These are phyloP conservation scores for Royoungia palumana DNA, from an alignment of 768 basidiomycete species.

Conservation along the genomic window DNA sequence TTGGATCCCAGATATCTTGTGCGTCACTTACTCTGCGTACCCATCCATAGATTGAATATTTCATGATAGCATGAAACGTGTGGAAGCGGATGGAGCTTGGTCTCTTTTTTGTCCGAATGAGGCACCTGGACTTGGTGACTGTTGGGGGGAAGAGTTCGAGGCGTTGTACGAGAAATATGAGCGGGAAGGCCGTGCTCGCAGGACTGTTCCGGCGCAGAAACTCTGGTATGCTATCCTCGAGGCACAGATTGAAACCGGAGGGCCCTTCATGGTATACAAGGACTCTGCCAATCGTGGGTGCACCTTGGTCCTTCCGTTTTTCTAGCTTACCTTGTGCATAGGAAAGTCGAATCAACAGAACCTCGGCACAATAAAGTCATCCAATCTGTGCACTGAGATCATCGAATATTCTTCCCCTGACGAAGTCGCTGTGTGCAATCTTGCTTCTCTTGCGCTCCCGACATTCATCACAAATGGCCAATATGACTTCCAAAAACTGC, in stretches of 20 bases:
- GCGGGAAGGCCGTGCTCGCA: constrained; percentile 80
- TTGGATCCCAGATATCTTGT: constrained; percentile 98
- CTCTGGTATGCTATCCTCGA: constrained; percentile 98
- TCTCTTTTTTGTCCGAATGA: constrained; percentile 98
- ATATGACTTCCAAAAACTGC: constrained; percentile 94
- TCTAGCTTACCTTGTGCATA: constrained; percentile 28
- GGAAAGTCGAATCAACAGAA: constrained; percentile 99
- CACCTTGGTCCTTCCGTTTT: not conserved
- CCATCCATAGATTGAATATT: not conserved
- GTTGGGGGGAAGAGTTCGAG: constrained; percentile 88
- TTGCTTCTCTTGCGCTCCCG: constrained; percentile 94
- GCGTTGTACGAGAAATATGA: constrained; percentile 84
- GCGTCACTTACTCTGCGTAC: constrained; percentile 25
- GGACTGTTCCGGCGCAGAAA: constrained; percentile 90
- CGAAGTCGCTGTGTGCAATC: constrained; percentile 97
- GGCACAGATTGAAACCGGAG: constrained; percentile 96
- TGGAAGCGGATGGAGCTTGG: constrained; percentile 88
- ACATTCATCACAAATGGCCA: constrained; percentile 77
- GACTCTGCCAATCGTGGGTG: constrained; percentile 85
- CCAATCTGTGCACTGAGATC: constrained; percentile 98
- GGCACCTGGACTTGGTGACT: constrained; percentile 85
- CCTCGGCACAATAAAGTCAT: constrained; percentile 98
- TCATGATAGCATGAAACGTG: constrained; percentile 83
- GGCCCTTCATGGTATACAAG: constrained; percentile 99
- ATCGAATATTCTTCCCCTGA: constrained; percentile 98